Evolutionary conservation across 805 yeast species (phyloP).

Genomic region (Saccharomycopsis sp.): DNA sequence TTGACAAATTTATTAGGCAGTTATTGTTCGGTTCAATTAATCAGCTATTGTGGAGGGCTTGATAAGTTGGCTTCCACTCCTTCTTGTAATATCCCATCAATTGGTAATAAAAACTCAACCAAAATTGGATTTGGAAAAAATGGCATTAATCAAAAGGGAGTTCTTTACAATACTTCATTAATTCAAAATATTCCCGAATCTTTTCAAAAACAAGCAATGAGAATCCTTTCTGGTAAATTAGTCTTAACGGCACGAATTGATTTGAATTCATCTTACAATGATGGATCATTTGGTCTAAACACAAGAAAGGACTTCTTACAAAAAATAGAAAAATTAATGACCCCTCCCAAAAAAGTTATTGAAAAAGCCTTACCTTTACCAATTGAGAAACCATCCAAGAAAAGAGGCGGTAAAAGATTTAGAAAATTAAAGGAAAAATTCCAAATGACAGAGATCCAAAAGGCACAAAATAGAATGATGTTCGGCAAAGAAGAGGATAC

Average conservation of each 20-base stretch:
- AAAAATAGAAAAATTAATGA: conserved; percentile 59
- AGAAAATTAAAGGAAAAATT: conserved; percentile 75
- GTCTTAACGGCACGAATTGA: conserved; percentile 81
- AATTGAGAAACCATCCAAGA: conserved; percentile 63
- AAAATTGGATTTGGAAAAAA: conserved; percentile 32
- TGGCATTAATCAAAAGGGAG: conserved; percentile 57
- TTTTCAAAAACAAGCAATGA: conserved; percentile 54
- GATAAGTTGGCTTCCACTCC: conserved; percentile 58
- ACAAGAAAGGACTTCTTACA: conserved; percentile 50
- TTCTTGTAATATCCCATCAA: conserved; percentile 71
- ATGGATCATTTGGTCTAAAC: conserved; percentile 45
- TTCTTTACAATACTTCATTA: conserved; percentile 38
- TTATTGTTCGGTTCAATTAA: conserved; percentile 58
- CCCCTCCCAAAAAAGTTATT: conserved; percentile 61
- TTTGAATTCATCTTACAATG: conserved; percentile 32
- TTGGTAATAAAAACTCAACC: conserved; percentile 46
- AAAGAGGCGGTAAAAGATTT: conserved; percentile 75
- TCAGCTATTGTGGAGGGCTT: conserved; percentile 62
- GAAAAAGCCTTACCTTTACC: conserved; percentile 66
- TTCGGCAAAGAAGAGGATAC: conserved; percentile 71
- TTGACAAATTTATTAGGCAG: conserved; percentile 64
- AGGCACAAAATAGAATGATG: conserved; percentile 74
- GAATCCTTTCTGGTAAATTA: conserved; percentile 72
- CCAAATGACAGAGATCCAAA: conserved; percentile 69
- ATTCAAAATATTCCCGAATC: conserved; percentile 52